Base-by-base conservation (phyloP, 352 stramenopile species). In the Pythium plurisporium region DNA sequence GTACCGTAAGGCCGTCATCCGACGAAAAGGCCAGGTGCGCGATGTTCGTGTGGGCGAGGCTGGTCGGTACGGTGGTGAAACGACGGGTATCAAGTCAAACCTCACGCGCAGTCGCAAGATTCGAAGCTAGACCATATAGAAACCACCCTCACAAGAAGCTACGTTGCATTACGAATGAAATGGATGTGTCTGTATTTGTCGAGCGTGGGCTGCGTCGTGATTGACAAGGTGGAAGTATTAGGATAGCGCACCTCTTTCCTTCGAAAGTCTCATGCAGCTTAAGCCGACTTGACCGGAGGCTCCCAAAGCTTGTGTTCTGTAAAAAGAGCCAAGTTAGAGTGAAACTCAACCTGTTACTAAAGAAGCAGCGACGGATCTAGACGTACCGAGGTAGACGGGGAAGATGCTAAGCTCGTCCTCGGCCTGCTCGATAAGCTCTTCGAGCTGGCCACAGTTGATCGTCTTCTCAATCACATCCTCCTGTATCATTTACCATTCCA, bases 1-100 rank as follows among this genome's bases (percentile, higher is more conserved):
- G 70, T 99, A 98, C 79, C 84, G 93, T 56, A 98, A 99, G 79
- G 96, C 96, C n/a, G 69, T 98, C 26, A 98, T 99, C 65, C 78
- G 91, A 64, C 84, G 96, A 71, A 99, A 99, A 79, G 96, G 96
- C 73, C 93, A 98, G 54, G 96, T 99, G 42, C 87, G 95, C 55
- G 91, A 98, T 59, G 81, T 96, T 31, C 83, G 87, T 36, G 76
- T 87, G 51, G 86, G 86, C 70, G 87, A 96, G 55, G 82, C 80
- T 29, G 79, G 79, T 53, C 86, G 87, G 58, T 96, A 96, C 68
- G 86, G 86, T 54, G 87, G 87, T 55, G 87, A 96, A 73, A 82
- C 76, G 54, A 94, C 87, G 40, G 87, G 87, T 78, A 96, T 96
- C 77, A 94, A 94, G 74, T 74, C 82, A 22, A 94, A 95, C 65